phyloP scores from a whole-genome alignment of 176 grass and related monocot species.

The Miscanthus lutarioriparius region DNA sequence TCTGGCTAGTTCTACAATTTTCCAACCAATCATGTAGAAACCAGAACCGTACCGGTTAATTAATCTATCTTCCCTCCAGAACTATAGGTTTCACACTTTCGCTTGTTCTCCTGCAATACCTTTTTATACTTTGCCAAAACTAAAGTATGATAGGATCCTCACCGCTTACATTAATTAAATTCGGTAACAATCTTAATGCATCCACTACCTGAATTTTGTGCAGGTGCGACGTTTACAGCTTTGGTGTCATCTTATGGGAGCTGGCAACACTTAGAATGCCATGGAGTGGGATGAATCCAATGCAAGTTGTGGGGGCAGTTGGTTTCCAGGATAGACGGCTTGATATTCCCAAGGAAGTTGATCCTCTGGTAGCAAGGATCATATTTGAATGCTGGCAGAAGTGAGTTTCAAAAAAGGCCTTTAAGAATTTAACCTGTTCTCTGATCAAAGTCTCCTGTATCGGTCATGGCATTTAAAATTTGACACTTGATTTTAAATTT shows the following conservation, averaged over 20 bases:
- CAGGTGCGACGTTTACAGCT: slow-evolving; percentile 98
- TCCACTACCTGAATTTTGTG: slow-evolving; percentile 28
- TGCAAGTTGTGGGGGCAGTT: slow-evolving; percentile 99
- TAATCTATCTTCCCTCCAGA: slow-evolving; percentile 1
- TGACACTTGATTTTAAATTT: neutral
- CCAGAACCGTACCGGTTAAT: neutral
- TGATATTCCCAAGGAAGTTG: slow-evolving; percentile 92
- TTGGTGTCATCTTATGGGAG: slow-evolving; percentile 98
- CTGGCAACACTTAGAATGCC: slow-evolving; percentile 94
- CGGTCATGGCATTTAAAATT: neutral
- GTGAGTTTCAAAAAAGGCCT: slow-evolving; percentile 41
- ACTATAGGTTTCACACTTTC: neutral
- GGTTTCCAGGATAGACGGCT: slow-evolving; percentile 90
- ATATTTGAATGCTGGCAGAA: slow-evolving; percentile 97
- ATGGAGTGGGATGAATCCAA: slow-evolving; percentile 97
- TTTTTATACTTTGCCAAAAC: neutral
- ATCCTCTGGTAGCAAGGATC: slow-evolving; percentile 82
- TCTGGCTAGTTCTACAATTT: neutral
- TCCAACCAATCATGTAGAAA: slow-evolving; percentile 1
- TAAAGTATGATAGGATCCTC: neutral
- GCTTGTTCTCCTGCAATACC: neutral
- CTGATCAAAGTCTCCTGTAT: neutral
- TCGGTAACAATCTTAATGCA: slow-evolving; percentile 6
- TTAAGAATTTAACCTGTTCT: neutral
- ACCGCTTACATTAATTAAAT: neutral